phyloP scores from a whole-genome alignment of 305 asterid species.

The Rubia occidens region DNA sequence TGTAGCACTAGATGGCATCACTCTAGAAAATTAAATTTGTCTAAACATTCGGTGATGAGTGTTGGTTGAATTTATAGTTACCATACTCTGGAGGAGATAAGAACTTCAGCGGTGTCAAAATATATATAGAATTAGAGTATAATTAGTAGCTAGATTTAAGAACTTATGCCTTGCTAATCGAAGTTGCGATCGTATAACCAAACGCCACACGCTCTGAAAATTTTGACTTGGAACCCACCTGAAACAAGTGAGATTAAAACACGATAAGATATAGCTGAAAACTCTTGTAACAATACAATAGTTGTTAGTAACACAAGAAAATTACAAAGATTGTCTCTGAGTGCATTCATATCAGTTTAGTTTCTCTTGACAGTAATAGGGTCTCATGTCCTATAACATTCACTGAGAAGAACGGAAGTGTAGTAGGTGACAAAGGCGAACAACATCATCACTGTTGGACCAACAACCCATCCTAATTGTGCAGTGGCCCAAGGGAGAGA shows the following conservation, averaged over 20 bases:
- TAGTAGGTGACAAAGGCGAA: slow-evolving; percentile 83
- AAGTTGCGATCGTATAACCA: slow-evolving; percentile 86
- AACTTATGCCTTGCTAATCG: slow-evolving; percentile 79
- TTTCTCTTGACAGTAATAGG: slow-evolving; percentile 62
- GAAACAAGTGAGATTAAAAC: slow-evolving; percentile 9
- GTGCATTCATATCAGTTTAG: slow-evolving; percentile 90
- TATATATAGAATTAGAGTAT: no score
- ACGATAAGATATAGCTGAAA: not conserved
- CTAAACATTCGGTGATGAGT: slow-evolving; percentile 21
- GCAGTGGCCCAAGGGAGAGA: slow-evolving; percentile 93
- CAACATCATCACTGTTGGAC: slow-evolving; percentile 67
- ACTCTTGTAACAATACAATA: not conserved
- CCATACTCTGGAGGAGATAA: no score
- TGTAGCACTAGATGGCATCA: slow-evolving; percentile 43
- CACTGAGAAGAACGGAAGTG: slow-evolving; percentile 70
- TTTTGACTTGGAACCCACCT: slow-evolving; percentile 74
- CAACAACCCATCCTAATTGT: slow-evolving; percentile 90
- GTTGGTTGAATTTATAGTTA: no score
- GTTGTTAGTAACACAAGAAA: not conserved
- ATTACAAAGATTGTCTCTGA: slow-evolving; percentile 60
- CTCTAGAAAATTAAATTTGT: slow-evolving; percentile 38
- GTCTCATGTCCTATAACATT: slow-evolving; percentile 73
- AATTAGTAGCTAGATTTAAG: not conserved
- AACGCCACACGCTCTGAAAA: slow-evolving; percentile 89
- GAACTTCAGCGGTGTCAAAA: no score